Base-by-base conservation (phyloP, 768 basidiomycete genomes). In the Boletus sp. region DNA sequence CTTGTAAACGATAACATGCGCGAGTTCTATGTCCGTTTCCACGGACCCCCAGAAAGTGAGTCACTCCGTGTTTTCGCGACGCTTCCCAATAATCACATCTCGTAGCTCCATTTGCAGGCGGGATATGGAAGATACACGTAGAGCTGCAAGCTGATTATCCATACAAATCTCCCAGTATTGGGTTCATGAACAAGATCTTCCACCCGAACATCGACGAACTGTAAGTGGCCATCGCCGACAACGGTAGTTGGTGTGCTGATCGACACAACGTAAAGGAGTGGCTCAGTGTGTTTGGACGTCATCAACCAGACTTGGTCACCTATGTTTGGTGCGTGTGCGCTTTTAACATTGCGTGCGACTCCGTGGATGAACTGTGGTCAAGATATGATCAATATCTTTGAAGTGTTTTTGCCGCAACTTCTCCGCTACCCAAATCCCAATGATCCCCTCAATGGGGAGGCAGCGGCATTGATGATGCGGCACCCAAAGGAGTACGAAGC, bases 101-200 rank as follows among this genome's bases (percentile, higher is more conserved):
- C 42, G 47, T 59, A 98, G 96, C 97, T 53, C 96, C 96, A 7
- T 98, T 98, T 68, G 85, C 90, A n/a, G 90, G 91, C 38, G 97
- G 97, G 35, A 89, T 94, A 51, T 99, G 97, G 97, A 97, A 96
- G 82, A 95, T 99, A 56, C 97, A 99, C 66, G 97, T 99, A 54
- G 97, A 99, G 70, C 80, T 99, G 21, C 97, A 96, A 23, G 93
- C 98, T 60, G 93, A 97, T 72, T 99, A 98, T 69, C 97, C 97
- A 2, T 99, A 88, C 84, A 98, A 98, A 74, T 96, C 93, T 29
- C 97, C 97, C 6, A 94, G 92, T 68, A 99, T 99, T 62, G 97
- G 97, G 2, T 99, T 99, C 75, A 95, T 97, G 93, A 99, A 99
- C 83, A 98, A 98, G 88, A 98, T 99, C 71, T 98, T 97, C 70